Base-by-base conservation (phyloP, 2,329 filamentous ascomycete genomes). In the Colletotrichum orbiculare region DNA sequence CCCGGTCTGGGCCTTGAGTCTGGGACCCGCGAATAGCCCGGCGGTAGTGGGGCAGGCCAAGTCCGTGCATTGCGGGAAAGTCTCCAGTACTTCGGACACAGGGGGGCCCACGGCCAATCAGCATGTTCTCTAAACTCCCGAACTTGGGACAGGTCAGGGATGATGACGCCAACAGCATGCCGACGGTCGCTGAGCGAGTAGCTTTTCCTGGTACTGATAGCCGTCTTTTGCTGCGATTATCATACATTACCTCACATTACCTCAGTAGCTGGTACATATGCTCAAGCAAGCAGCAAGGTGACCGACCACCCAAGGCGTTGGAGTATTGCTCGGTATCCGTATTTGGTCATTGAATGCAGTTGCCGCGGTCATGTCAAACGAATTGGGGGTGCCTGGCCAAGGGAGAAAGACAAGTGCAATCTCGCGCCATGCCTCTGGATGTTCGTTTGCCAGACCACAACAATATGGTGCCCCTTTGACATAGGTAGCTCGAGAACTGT, bases 81-180 rank as follows among this genome's bases (percentile, higher is more conserved):
- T 65, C 52, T 37, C 59, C 59, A 49, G 45, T 68, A 68, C 66
- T 50, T 68, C 15, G 52, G 47, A 63, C 45, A 38, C n/a, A 38
- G 11, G 34, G 2, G 8, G 42, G 12, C 4, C 8, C 3, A 42
- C n/a, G 8, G 59, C 66, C 59, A 64, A 68, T 64, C 43, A 39
- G 39, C 50, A 67, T 66, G 66, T 68, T 50, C 64, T 47, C 34
- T 42, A 52, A 50, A 68, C 66, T 46, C 59, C 57, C 45, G 17
- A 15, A 39, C 38, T 17, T 38, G 41, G 62, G 58, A 62, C 43
- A 60, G 48, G 47, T 48, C 62, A 62, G 58, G 62, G 62, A 65
- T 65, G 62, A 53, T 65, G 62, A 65, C 58, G 62, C 62, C 55
- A 49, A 45, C 62, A 11, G 58, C 52, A 56, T 65, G 58, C 52